Evolutionary conservation across 805 yeast genomes (phyloP), one percentile per base, ranked within the genome.

Genomic region (Wickerhamomyces xylosicus): DNA sequence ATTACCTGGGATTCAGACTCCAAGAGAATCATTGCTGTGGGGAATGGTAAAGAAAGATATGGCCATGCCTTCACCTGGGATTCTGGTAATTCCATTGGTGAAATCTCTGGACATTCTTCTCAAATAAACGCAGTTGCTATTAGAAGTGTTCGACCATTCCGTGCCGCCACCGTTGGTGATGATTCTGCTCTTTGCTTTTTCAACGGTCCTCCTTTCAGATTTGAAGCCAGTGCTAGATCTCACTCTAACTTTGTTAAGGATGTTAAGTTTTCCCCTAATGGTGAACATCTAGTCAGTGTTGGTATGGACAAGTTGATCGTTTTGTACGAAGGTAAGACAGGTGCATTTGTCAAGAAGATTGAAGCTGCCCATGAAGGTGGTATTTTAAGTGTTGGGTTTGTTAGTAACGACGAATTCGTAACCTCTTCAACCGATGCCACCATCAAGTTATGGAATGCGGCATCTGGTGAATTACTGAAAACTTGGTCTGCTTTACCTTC

Each of bases 11-110:
- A 92, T 58, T 79, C 80, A 20, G 98, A 90, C 53, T 76, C 79
- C 35, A 67, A 77, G 43, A 72, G 98, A 48, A 64, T 92, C 38
- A 85, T 92, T 54, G 95, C 95, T 1, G 97, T 89, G 10, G 98
- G 98, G 40, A 81, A 84, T 49, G 98, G 97, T 37, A 81, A 81
- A 48, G 96, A 87, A 50, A 72, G 83, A 44, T 89, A 75, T 54
- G 98, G 97, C 6, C 95, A 83, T 49, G 87, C 94, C 46, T 85
- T 90, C 58, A 77, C 95, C 7, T 83, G 82, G 73, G 99, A 92
- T 55, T 74, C 95, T 1, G 98, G 98, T 44, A 92, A 92, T 61
- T 77, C 96, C n/a, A 78, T 92, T 34, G 99, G 98, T 40, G 97
- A 92, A 56, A 80, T 90, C 50, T 78, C 87, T 36, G 98, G 98